phyloP scores from a whole-genome alignment of 345 rosid genomes.

The Salix purpurea region DNA sequence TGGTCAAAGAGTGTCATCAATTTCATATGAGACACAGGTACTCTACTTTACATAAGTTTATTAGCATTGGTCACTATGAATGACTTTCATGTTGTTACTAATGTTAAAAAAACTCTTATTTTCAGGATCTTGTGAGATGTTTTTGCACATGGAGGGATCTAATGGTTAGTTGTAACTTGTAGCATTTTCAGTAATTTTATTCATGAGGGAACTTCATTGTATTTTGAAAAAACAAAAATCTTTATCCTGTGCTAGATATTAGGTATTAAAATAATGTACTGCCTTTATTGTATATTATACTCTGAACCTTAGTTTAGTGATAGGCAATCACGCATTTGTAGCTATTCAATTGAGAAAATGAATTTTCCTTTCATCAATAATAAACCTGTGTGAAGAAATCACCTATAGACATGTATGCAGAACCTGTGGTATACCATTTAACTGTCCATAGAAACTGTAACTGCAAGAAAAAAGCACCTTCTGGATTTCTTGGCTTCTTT shows the following conservation, averaged over 20 bases:
- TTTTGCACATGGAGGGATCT: conserved; percentile 91
- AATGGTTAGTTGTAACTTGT: conserved; percentile 54
- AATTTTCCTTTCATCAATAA: neutral
- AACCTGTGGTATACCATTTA: neutral
- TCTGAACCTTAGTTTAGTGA: neutral
- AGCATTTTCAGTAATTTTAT: neutral
- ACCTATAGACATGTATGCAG: neutral
- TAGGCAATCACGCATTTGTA: neutral
- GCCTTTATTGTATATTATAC: neutral
- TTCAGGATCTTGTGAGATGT: conserved; percentile 74
- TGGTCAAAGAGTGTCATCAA: conserved; percentile 45
- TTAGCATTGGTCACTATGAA: neutral
- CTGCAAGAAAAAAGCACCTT: neutral
- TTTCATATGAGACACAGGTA: conserved; percentile 57
- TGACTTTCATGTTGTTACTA: neutral
- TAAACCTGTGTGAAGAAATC: neutral
- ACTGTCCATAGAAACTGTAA: neutral
- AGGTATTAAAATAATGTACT: neutral
- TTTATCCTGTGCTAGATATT: neutral
- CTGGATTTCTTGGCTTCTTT: neutral
- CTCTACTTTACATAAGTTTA: neutral
- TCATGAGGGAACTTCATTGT: no score
- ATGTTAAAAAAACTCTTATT: conserved; percentile 22
- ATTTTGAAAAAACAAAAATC: no score
- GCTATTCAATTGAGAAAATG: neutral